Evolutionary conservation across 306 rosid genomes (phyloP).

Genomic region (Rosa lucieae): DNA sequence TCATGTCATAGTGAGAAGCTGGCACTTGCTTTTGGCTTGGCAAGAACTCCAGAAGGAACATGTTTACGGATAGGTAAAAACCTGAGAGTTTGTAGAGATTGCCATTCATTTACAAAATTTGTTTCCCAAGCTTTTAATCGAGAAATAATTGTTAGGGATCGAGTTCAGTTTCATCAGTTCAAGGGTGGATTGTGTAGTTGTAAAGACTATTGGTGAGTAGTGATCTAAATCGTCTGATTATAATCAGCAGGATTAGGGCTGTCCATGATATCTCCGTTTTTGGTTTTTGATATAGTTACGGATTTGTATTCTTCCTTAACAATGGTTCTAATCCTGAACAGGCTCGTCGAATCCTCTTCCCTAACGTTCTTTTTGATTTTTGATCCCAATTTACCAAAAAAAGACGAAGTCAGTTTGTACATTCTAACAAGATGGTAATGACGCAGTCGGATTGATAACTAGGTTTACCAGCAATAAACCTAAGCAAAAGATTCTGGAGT

Average conservation of each 20-base stretch:
- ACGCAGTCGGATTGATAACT: no score
- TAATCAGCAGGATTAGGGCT: background rate
- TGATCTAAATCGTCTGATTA: background rate
- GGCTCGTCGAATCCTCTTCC: no score
- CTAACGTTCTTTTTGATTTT: no score
- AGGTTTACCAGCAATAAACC: no score
- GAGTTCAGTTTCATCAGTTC: slow-evolving; percentile 63
- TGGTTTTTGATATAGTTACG: no score
- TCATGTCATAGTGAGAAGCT: slow-evolving; percentile 58
- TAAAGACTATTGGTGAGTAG: slow-evolving; percentile 40
- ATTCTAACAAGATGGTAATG: no score
- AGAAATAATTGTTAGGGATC: slow-evolving; percentile 55
- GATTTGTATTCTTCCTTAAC: no score
- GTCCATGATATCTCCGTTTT: no score
- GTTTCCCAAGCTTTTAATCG: slow-evolving; percentile 45
- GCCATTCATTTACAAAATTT: slow-evolving; percentile 44
- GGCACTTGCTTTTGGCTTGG: slow-evolving; percentile 52
- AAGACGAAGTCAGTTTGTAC: no score
- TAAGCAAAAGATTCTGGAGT: no score
- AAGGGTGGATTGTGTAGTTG: slow-evolving; percentile 48
- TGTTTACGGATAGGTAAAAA: slow-evolving; percentile 51
- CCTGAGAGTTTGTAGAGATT: slow-evolving; percentile 56
- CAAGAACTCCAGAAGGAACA: slow-evolving; percentile 39
- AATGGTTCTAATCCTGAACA: no score
- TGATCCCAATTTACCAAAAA: no score